A percentile compares a stretch with the other conserved stretches of the same genome.
Evolutionary conservation across 2,329 filamentous ascomycete genomes (phyloP).

Genomic region (Emmonsiellopsis sp.): DNA sequence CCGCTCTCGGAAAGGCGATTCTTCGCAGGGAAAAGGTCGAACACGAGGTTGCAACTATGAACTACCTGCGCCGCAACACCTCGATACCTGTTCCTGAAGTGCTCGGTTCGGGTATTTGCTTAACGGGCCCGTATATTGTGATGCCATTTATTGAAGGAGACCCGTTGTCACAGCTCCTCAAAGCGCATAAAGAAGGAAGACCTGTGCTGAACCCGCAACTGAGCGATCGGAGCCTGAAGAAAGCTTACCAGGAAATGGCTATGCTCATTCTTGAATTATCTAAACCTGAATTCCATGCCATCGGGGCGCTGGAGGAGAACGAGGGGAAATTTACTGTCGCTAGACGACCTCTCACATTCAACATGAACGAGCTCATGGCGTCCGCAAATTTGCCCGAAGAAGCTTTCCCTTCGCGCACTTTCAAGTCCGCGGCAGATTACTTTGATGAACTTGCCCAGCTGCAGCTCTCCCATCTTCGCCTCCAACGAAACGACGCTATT

Average conservation of each 20-base stretch:
- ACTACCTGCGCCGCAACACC: conserved; percentile 18
- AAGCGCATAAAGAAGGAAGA: neutral
- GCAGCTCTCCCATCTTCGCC: conserved; percentile 21
- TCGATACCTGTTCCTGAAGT: conserved; percentile 18
- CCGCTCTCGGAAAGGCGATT: conserved; percentile 9
- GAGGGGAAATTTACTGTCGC: neutral
- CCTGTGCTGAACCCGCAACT: conserved; percentile 1
- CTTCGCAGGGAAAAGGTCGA: conserved; percentile 12
- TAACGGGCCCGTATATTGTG: conserved; percentile 19
- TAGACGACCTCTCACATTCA: conserved; percentile 7
- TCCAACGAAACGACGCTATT: conserved; percentile 34
- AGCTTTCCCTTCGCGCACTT: neutral
- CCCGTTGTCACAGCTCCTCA: conserved; percentile 16
- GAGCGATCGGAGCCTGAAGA: conserved; percentile 9
- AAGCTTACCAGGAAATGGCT: conserved; percentile 13
- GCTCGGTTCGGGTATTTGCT: conserved; percentile 15
- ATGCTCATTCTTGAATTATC: conserved; percentile 12
- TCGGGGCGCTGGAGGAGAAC: conserved; percentile 8
- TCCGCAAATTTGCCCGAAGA: conserved; percentile 4
- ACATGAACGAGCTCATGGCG: conserved; percentile 9
- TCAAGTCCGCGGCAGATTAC: conserved; percentile 3
- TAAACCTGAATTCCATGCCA: conserved; percentile 10
- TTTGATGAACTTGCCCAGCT: conserved; percentile 8
- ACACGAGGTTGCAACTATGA: conserved; percentile 11
- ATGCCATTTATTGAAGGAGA: conserved; percentile 20